Base-by-base conservation (phyloP, 257 asterid genomes). In the Solanum corneliomulleri region DNA sequence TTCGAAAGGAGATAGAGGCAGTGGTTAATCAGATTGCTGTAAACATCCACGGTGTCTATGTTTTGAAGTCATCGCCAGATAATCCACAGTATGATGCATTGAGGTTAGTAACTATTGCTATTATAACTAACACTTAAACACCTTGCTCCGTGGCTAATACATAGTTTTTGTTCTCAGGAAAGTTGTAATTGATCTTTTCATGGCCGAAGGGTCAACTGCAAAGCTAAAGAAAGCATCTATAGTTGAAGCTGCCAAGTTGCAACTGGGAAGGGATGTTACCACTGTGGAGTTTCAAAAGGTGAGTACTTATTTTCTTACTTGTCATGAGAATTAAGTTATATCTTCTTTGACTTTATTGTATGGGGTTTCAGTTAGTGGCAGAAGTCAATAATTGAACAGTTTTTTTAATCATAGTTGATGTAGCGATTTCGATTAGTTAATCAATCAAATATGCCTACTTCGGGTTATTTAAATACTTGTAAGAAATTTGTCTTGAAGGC, bases 51-150 rank as follows among this genome's bases (percentile, higher is more conserved):
- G 99, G 95, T 81, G 92, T 94, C 88, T 93, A 92, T 69, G 94
- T 97, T 84, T 92, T 93, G 62, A 97, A 91, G 91, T 94, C 97
- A 75, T 97, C 98, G 2, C 93, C 93, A 56, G 98, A 93, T 87
- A 70, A 91, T 90, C 95, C 95, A 23, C 91, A 92, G 83, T 91
- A 87, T 89, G 99, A 95, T 84, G 68, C 86, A 69, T 88, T 95
- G 87, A 93, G 98, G 99, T 97, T 88, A 82, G 45, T 85, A 87
- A 70, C 29, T 9, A 31, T 23, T 87, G 60, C 76, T 62, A 86
- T 52, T 64, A 29, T 27, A 20, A 41, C 44, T 42, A 25, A 71
- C 87, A 81, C 27, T 52, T 83, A 20, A 78, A 58, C 33, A 49
- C 82, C 86, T 62, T n/a, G 68, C 44, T 62, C 37, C 35, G 3